phyloP scores from a whole-genome alignment of 179 eudicot genomes.

The Drosera spatulata region DNA sequence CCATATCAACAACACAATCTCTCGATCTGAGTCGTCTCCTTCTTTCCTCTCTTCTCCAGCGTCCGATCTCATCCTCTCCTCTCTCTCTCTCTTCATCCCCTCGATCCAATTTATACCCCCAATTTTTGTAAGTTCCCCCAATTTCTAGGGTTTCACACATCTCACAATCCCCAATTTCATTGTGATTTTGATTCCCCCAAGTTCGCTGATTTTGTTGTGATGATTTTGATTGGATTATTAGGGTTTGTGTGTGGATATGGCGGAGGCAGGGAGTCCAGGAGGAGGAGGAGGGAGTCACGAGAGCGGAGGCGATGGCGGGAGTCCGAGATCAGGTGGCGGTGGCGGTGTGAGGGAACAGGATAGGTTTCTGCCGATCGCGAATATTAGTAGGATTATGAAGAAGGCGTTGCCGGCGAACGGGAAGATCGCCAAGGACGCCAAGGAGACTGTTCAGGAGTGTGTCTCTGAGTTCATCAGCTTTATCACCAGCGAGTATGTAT shows the following conservation, averaged over 20 bases:
- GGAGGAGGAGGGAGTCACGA: constrained; percentile 45
- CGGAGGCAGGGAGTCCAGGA: constrained; percentile 61
- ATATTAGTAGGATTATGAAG: constrained; percentile 87
- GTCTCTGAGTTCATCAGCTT: constrained; percentile 90
- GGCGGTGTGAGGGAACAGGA: constrained; percentile 39
- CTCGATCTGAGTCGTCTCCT: constrained; percentile 47
- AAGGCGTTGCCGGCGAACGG: constrained; percentile 77
- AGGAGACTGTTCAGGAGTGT: constrained; percentile 85
- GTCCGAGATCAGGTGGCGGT: constrained; percentile 57
- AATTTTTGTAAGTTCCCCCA: background rate
- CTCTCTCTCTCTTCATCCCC: constrained; percentile 21
- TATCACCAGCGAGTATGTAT: constrained; percentile 84
- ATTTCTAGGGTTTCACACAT: background rate
- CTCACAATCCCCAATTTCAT: background rate
- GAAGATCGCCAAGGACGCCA: constrained; percentile 84
- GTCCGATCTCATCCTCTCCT: constrained; percentile 35
- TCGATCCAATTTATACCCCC: constrained; percentile 5
- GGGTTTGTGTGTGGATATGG: constrained; percentile 31
- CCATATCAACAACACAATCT: constrained; percentile 8
- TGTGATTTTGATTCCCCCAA: background rate
- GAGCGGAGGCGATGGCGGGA: constrained; percentile 52
- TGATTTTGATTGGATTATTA: constrained; percentile 4
- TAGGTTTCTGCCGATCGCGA: constrained; percentile 72
- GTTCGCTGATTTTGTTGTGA: background rate
- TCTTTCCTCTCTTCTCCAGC: constrained; percentile 36